A percentile compares a stretch with the other conserved stretches of the same genome.
Evolutionary conservation across 495 filamentous ascomycete species (phyloP).

Genomic region (Aspergillus homomorphus): DNA sequence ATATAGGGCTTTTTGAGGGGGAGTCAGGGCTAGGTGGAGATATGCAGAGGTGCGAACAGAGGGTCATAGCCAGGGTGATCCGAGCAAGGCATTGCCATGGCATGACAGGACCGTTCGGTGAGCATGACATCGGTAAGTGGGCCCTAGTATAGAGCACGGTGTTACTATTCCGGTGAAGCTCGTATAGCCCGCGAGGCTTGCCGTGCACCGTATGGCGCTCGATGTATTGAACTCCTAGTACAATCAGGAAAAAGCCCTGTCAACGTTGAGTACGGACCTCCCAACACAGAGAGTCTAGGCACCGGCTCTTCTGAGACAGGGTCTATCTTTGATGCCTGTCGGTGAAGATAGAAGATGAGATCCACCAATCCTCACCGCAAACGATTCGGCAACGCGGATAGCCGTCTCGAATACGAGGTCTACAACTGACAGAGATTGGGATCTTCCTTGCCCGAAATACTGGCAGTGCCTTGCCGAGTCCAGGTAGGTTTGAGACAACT

Average conservation of each 20-base stretch:
- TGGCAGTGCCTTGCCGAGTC: not conserved
- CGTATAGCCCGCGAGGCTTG: not conserved
- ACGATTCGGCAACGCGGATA: not conserved
- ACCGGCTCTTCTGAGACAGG: constrained; percentile 3
- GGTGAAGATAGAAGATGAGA: not conserved
- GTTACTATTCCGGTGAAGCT: not conserved
- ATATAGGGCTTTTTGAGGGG: too few relatives aligned
- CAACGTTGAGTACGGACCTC: too few relatives aligned
- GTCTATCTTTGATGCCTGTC: constrained; percentile 1
- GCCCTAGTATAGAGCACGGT: not conserved
- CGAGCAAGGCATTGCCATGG: not conserved
- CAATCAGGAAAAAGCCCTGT: too few relatives aligned
- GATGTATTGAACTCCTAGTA: not conserved
- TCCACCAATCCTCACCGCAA: not conserved
- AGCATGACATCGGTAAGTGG: not conserved
- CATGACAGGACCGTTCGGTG: not conserved
- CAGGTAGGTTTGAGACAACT: not conserved
- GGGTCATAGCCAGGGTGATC: too few relatives aligned
- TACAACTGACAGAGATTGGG: constrained; percentile 16
- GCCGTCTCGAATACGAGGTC: constrained; percentile 34
- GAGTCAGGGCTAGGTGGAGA: too few relatives aligned
- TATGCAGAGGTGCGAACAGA: too few relatives aligned
- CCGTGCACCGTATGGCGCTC: not conserved
- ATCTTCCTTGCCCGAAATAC: not conserved
- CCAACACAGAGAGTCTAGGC: not conserved